Evolutionary conservation across 2,329 filamentous ascomycete genomes (phyloP), one percentile per base, ranked within the genome.

Genomic region (Xylariomycetidae sp.): DNA sequence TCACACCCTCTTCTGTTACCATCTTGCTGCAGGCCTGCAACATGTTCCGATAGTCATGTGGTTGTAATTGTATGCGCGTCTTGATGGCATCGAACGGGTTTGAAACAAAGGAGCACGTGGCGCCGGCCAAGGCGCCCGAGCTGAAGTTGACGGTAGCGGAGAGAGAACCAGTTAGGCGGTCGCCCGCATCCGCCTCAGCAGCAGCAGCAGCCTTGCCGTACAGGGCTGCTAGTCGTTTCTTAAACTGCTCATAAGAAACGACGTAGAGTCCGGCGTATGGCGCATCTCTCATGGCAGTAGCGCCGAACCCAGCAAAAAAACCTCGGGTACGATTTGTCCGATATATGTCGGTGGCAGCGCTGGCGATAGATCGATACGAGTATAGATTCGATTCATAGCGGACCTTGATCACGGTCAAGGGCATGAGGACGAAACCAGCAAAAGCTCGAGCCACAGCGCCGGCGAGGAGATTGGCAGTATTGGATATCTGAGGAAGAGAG

Each of bases 41-140:
- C 73, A 90, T 86, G 52, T 97, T 96, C 20, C 73, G 71, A 55
- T 97, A 98, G 37, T 77, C 73, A 6, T 69, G 70, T 4, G 92
- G 92, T 67, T 94, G 86, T 20, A 98, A 70, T 64, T 98, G 92
- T 48, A 98, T 80, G 31, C 92, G 71, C 15, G 92, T 98, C 67
- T 98, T 98, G 59, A 97, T 81, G 1, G 88, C 88, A 61, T 98
- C 92, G 53, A 97, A 97, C 0, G 92, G 92, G 58, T 98, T 98
- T 7, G 92, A 96, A 23, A 97, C 72, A 4, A 83, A 82, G 1
- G 89, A 96, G 35, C 88, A 94, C 18, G 85, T 66, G 2, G 82
- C 83, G 1, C 88, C 90, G 4, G 90, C 88, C 4, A 89, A 54
- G 4, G 87, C 79, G 10, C 86, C 90, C 0, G 87, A 90, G 11